Conservation (phyloP, 306 rosid species). For the Lathyrus oleraceus region DNA sequence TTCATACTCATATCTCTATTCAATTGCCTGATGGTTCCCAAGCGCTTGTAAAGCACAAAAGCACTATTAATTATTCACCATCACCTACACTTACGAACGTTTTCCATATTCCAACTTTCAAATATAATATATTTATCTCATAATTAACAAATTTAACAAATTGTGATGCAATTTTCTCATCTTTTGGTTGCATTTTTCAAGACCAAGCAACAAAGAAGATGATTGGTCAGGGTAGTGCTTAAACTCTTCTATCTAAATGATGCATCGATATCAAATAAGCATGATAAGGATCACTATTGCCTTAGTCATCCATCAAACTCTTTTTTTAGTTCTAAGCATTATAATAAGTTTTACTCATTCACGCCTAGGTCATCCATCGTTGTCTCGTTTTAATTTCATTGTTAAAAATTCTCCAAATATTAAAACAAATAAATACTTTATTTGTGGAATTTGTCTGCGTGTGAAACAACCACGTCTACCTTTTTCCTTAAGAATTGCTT, state of each 20-base stretch:
- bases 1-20: not conserved
- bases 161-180: not conserved
- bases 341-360: not conserved
- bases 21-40: not conserved
- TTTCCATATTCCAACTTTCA: not conserved
- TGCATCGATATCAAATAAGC: too few species aligned
- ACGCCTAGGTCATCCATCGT: not conserved
- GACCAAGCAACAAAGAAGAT: too few species aligned
- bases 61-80: not conserved
- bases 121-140: not conserved
- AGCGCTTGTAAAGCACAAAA: not conserved
- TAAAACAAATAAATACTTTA: too few species aligned
- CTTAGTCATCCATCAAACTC: not conserved
- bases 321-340: too few species aligned
- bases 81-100: not conserved
- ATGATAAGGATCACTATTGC: not conserved
- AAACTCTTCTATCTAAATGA: not conserved
- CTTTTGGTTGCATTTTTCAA: too few species aligned
- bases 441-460: not conserved
- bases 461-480: not conserved
- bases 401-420: too few species aligned
- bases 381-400: too few species aligned
- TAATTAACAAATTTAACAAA: not conserved
- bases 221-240: not conserved
- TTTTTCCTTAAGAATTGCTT: too few species aligned